These are phyloP conservation scores for Colletotrichum simmondsii DNA, from an alignment of 2,329 filamentous ascomycete species.

Conservation along the genomic window DNA sequence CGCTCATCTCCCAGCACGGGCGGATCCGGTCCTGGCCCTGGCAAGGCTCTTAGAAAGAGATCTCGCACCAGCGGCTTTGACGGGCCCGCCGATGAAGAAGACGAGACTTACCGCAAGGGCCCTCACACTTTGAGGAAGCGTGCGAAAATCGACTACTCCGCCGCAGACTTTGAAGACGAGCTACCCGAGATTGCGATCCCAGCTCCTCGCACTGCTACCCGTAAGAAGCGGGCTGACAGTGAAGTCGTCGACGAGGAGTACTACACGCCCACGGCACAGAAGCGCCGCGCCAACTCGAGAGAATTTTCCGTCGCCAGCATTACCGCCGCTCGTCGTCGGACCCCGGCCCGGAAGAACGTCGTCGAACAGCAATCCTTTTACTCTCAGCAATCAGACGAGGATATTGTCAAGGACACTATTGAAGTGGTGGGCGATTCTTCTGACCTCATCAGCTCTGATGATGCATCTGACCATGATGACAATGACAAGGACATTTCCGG, in stretches of 20 bases:
- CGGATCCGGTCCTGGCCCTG: constrained; percentile 3
- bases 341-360: constrained; percentile 51
- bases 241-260: constrained; percentile 32
- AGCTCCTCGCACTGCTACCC: constrained; percentile 39
- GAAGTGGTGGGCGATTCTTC: constrained; percentile 59
- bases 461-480: constrained; percentile 36
- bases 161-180: constrained; percentile 64
- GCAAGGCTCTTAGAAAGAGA: constrained; percentile 28
- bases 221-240: constrained; percentile 44
- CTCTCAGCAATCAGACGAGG: constrained; percentile 44
- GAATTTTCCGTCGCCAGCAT: constrained; percentile 29
- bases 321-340: constrained; percentile 46
- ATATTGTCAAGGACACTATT: constrained; percentile 67
- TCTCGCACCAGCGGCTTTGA: constrained; percentile 30
- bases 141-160: constrained; percentile 67
- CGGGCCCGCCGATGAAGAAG: constrained; percentile 52
- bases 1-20: constrained; percentile 23
- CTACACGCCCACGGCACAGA: constrained; percentile 21
- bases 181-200: constrained; percentile 36
- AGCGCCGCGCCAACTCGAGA: constrained; percentile 33
- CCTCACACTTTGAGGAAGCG: constrained; percentile 69
- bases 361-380: constrained; percentile 37
- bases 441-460: constrained; percentile 43
- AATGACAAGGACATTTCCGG: constrained; percentile 17
- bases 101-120: constrained; percentile 64